Conservation (phyloP, 2,329 filamentous ascomycete genomes). For the Colletotrichum magnum region DNA sequence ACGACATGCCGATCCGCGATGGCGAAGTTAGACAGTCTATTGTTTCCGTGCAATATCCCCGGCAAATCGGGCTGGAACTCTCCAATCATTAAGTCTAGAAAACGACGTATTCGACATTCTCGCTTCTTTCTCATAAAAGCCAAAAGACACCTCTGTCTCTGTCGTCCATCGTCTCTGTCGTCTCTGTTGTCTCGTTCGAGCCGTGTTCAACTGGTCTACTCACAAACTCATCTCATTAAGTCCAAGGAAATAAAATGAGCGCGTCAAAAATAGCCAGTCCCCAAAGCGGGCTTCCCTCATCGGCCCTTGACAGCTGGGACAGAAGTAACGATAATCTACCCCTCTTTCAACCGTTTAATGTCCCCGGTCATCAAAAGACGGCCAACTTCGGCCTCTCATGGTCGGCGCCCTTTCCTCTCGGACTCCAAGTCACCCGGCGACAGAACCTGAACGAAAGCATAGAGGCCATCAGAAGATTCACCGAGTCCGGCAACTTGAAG, state of each 20-base stretch:
- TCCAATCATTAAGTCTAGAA: no score
- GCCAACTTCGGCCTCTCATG: slow-evolving; percentile 42
- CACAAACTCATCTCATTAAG: no score
- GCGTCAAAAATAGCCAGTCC: background rate
- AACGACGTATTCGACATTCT: no score
- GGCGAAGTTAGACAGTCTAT: background rate
- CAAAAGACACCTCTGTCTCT: no score
- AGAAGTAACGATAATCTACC: no score
- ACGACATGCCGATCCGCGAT: slow-evolving; percentile 32
- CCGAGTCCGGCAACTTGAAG: slow-evolving; percentile 46
- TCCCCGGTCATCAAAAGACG: slow-evolving; percentile 45
- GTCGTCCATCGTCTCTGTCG: no score
- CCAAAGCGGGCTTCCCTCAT: background rate
- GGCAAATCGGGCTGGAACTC: background rate
- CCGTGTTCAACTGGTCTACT: no score
- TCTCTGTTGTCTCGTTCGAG: no score
- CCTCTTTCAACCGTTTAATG: slow-evolving; percentile 40
- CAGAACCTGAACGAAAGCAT: slow-evolving; percentile 37
- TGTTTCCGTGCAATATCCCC: background rate
- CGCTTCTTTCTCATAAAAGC: no score
- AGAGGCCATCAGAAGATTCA: slow-evolving; percentile 39
- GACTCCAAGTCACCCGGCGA: slow-evolving; percentile 35
- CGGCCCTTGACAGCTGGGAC: background rate
- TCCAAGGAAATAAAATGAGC: background rate
- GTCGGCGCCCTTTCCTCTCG: slow-evolving; percentile 45